These are phyloP conservation scores for Ceratocystis diversiconidia DNA, from an alignment of 2,329 filamentous ascomycete genomes.

Conservation along the genomic window DNA sequence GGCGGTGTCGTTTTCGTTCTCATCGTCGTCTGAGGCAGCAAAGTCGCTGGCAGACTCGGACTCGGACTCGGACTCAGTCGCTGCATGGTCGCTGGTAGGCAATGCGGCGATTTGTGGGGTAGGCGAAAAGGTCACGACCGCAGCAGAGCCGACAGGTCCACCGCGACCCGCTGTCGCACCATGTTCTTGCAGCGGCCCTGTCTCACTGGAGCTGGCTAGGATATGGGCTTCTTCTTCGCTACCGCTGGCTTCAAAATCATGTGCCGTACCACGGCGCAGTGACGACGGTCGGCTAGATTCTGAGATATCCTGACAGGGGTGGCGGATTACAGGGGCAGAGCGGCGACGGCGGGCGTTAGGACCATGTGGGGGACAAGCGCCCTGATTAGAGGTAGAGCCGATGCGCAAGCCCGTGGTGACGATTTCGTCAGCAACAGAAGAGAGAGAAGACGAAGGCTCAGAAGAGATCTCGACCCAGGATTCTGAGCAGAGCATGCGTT, in stretches of 20 bases:
- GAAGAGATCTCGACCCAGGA: constrained; percentile 94
- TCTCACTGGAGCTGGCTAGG: constrained; percentile 23
- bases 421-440: constrained; percentile 74
- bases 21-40: constrained; percentile 28
- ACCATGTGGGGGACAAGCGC: constrained; percentile 21
- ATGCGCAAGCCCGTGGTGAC: constrained; percentile 78
- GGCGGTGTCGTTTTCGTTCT: constrained; percentile 58
- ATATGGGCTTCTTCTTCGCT: constrained; percentile 61
- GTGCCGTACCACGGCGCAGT: constrained; percentile 54
- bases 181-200: not conserved
- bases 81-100: constrained; percentile 22
- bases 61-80: constrained; percentile 27
- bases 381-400: constrained; percentile 35
- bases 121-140: constrained; percentile 8
- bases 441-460: constrained; percentile 82
- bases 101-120: constrained; percentile 1
- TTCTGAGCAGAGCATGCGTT: constrained; percentile 37
- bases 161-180: not conserved
- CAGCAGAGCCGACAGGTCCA: not conserved
- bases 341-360: constrained; percentile 39
- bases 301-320: constrained; percentile 6
- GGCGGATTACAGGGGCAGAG: constrained; percentile 19
- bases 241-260: constrained; percentile 89
- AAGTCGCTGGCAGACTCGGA: constrained; percentile 25
- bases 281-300: constrained; percentile 25